These are phyloP conservation scores for Solanum hybrid DNA, from an alignment of 305 asterid genomes.

Conservation along the genomic window DNA sequence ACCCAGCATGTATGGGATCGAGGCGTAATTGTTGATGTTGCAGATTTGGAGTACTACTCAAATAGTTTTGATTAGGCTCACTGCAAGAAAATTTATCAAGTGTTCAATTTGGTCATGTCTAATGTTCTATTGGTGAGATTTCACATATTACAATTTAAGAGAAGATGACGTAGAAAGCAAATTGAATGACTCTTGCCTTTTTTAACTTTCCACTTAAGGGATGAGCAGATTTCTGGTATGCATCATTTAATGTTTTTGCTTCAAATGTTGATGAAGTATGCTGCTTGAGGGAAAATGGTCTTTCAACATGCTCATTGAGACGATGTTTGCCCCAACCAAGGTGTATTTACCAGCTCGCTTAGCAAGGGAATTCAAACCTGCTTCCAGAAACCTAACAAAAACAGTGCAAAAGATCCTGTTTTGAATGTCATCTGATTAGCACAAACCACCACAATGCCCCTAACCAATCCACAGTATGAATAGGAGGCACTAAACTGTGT, in stretches of 20 bases:
- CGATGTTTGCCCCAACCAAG: not conserved
- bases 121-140: not conserved
- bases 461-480: not conserved
- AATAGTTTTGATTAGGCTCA: not conserved
- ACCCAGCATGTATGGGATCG: not conserved
- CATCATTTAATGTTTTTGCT: not conserved
- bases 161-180: not conserved
- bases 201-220: not conserved
- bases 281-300: not conserved
- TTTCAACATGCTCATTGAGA: not conserved
- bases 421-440: not conserved
- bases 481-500: not conserved
- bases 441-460: not conserved
- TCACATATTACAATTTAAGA: not conserved
- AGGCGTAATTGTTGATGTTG: not conserved
- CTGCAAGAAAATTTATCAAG: not conserved
- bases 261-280: not conserved
- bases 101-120: not conserved
- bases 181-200: not conserved
- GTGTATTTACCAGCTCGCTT: not conserved
- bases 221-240: not conserved
- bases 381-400: not conserved
- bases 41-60: not conserved
- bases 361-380: not conserved
- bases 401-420: not conserved